These are phyloP conservation scores for Lachnellula willkommii DNA, from an alignment of 2,329 filamentous ascomycete genomes.

Conservation along the genomic window DNA sequence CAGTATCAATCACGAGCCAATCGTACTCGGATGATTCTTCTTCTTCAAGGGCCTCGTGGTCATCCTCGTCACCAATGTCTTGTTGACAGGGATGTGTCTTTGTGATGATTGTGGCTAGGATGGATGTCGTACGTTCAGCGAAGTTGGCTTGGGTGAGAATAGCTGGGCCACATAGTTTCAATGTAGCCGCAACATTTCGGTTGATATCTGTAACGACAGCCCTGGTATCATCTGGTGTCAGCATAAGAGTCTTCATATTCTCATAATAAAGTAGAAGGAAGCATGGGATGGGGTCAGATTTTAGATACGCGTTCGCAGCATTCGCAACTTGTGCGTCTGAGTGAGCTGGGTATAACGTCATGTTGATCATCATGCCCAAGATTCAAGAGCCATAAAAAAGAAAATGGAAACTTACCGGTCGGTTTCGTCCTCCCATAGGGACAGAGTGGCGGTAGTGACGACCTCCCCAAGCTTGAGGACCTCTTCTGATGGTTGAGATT, in stretches of 20 bases:
- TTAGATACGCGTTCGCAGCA: conserved; percentile 80
- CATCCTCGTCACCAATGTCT: conserved; percentile 77
- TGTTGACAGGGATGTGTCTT: conserved; percentile 91
- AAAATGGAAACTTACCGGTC: conserved; percentile 70
- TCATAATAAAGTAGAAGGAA: conserved; percentile 21
- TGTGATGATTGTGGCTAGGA: conserved; percentile 73
- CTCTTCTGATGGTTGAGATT: conserved; percentile 71
- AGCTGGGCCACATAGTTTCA: conserved; percentile 86
- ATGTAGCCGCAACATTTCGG: conserved; percentile 81
- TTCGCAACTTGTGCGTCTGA: conserved; percentile 82
- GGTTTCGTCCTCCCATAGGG: conserved; percentile 81
- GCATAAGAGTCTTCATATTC: conserved; percentile 27
- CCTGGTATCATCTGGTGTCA: conserved; percentile 48
- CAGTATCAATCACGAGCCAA: conserved; percentile 94
- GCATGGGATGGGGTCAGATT: conserved; percentile 36
- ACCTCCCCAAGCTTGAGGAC: conserved; percentile 81
- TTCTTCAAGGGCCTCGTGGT: conserved; percentile 61
- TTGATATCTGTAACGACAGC: conserved; percentile 91
- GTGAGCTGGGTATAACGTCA: conserved; percentile 99
- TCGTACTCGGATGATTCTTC: conserved; percentile 87
- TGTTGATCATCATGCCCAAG: conserved; percentile 71
- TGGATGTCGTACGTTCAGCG: conserved; percentile 69
- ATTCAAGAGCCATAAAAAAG: conserved; percentile 9
- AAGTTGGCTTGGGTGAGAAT: conserved; percentile 69
- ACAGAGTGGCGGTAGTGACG: conserved; percentile 76